phyloP scores from a whole-genome alignment of 2,329 filamentous ascomycete genomes.

The Acrodontium crateriforme region DNA sequence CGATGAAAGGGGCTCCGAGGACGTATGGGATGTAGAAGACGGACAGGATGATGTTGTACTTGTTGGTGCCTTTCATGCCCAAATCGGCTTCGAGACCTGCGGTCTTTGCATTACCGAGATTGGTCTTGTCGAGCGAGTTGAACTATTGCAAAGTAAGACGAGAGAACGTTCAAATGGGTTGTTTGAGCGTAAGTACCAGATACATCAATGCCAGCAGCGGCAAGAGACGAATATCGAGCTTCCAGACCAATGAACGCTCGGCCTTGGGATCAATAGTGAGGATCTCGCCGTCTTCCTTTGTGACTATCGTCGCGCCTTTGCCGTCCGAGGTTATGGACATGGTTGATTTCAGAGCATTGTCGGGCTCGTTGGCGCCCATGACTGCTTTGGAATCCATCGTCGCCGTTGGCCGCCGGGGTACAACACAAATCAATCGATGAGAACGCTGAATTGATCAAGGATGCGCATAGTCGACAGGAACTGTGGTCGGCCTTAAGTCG shows the following conservation, averaged over 20 bases:
- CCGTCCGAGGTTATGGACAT: too few species aligned
- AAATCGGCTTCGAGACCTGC: conserved; percentile 38
- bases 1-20: conserved; percentile 51
- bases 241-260: conserved; percentile 37
- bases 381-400: too few species aligned
- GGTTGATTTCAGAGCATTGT: too few species aligned
- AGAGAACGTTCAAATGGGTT: too few species aligned
- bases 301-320: conserved; percentile 20
- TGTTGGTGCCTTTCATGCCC: conserved; percentile 44
- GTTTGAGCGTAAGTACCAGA: too few species aligned
- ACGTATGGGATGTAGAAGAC: conserved; percentile 69
- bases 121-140: conserved; percentile 36
- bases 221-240: conserved; percentile 42
- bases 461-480: too few species aligned
- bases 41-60: conserved; percentile 50
- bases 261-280: conserved; percentile 30
- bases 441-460: too few species aligned
- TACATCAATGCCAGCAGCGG: conserved; percentile 48
- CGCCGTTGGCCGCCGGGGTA: too few species aligned
- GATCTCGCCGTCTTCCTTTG: conserved; percentile 12
- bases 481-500: too few species aligned
- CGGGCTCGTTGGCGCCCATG: too few species aligned
- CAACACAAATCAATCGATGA: too few species aligned
- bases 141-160: too few species aligned
- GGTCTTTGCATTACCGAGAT: conserved; percentile 30